Evolutionary conservation across 1,284 basidiomycete genomes (phyloP).

Genomic region (Exobasidium cylindrosporum): DNA sequence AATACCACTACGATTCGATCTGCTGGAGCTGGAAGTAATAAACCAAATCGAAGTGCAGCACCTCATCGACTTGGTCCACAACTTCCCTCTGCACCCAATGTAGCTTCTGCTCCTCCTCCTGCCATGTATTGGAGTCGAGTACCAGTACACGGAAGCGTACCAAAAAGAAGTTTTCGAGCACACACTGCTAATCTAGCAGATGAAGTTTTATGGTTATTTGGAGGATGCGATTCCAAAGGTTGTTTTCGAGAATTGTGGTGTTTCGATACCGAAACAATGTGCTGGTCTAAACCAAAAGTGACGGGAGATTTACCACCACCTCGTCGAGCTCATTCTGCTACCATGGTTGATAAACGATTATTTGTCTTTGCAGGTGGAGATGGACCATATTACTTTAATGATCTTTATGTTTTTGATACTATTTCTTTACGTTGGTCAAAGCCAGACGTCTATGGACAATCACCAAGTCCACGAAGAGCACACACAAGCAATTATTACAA

Average conservation of each 20-base stretch:
- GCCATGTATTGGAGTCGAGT: constrained; percentile 82
- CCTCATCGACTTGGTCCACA: constrained; percentile 17
- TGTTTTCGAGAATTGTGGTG: constrained; percentile 76
- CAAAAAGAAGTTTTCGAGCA: constrained; percentile 72
- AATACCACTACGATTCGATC: no score
- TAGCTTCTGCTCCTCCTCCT: constrained; percentile 35
- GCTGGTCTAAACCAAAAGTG: constrained; percentile 76
- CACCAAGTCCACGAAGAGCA: constrained; percentile 71
- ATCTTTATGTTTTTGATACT: constrained; percentile 79
- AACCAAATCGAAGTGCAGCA: not conserved
- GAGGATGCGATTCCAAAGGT: constrained; percentile 77
- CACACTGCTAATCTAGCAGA: constrained; percentile 82
- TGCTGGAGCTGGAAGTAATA: not conserved
- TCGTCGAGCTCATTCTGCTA: constrained; percentile 82
- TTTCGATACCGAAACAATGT: constrained; percentile 86
- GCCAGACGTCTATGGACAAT: constrained; percentile 35
- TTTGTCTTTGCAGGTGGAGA: constrained; percentile 84
- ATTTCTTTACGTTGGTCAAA: constrained; percentile 36
- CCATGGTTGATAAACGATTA: constrained; percentile 72
- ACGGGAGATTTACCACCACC: constrained; percentile 74
- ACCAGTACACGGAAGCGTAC: constrained; percentile 73
- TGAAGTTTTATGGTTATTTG: constrained; percentile 78
- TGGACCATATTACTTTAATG: constrained; percentile 63
- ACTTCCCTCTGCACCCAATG: constrained; percentile 33
- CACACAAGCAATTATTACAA: constrained; percentile 78